These are phyloP conservation scores for Salix arbutifolia DNA, from an alignment of 345 rosid genomes.

Conservation along the genomic window DNA sequence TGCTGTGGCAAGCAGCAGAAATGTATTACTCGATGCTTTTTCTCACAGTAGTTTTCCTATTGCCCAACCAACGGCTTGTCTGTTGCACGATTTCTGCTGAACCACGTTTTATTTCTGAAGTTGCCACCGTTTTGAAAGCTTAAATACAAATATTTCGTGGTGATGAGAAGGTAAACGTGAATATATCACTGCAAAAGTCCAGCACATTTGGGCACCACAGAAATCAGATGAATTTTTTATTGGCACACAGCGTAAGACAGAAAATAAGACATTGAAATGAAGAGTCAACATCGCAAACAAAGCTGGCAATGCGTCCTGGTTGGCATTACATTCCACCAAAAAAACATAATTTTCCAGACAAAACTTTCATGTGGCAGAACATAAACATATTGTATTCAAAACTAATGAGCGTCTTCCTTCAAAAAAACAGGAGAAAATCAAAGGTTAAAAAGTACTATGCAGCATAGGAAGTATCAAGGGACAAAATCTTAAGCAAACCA, in stretches of 20 bases:
- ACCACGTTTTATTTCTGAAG: neutral
- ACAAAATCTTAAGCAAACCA: conserved; percentile 55
- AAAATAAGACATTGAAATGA: neutral
- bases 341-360: neutral
- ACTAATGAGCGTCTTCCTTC: neutral
- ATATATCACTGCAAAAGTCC: neutral
- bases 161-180: neutral
- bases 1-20: neutral
- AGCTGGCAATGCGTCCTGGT: neutral
- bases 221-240: neutral
- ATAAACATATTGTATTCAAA: neutral
- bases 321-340: neutral
- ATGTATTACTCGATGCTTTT: neutral
- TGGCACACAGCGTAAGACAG: neutral
- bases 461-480: conserved; percentile 17
- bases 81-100: neutral
- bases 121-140: too few relatives aligned
- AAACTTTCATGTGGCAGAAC: neutral
- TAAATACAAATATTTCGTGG: neutral
- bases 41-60: neutral
- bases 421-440: neutral
- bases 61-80: neutral
- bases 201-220: neutral
- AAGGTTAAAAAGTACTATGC: neutral
- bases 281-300: neutral